Conservation (phyloP, 164 flowering plant species). For the Umbellularia californica region DNA sequence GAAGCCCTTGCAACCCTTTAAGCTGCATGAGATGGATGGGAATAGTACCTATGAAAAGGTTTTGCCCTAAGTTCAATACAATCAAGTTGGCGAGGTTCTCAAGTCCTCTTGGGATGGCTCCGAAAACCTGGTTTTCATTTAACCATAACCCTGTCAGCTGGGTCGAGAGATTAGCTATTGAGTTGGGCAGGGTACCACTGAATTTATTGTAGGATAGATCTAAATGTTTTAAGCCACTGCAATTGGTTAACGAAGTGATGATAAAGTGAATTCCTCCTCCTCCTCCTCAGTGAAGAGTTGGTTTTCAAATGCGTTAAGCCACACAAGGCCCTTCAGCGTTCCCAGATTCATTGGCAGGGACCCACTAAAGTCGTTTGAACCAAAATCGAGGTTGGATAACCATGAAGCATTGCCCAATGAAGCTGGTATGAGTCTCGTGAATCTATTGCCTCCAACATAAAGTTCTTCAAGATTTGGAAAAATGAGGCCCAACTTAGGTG, state of each 20-base stretch:
- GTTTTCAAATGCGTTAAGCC: neutral
- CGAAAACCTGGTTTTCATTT: slow-evolving; percentile 23
- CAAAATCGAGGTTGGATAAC: slow-evolving; percentile 24
- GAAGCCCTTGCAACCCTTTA: slow-evolving; percentile 10
- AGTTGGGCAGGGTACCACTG: slow-evolving; percentile 38
- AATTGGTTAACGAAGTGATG: slow-evolving; percentile 29
- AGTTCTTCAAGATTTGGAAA: slow-evolving; percentile 32
- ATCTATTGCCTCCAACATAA: slow-evolving; percentile 21
- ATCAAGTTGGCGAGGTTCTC: slow-evolving; percentile 25
- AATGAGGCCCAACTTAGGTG: slow-evolving; percentile 9
- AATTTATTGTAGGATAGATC: slow-evolving; percentile 34
- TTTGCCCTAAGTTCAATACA: slow-evolving; percentile 22
- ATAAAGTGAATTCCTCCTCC: slow-evolving; percentile 23
- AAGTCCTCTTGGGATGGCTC: slow-evolving; percentile 41
- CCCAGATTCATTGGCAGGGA: neutral
- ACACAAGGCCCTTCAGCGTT: neutral
- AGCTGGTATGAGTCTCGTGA: slow-evolving; percentile 42
- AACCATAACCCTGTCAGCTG: slow-evolving; percentile 23
- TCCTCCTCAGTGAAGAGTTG: neutral
- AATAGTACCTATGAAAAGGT: slow-evolving; percentile 15
- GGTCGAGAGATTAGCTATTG: slow-evolving; percentile 45
- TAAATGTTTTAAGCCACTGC: slow-evolving; percentile 26
- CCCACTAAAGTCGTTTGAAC: slow-evolving; percentile 21
- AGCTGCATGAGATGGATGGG: slow-evolving; percentile 27
- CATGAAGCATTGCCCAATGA: slow-evolving; percentile 40